Base-by-base conservation (phyloP, 1,284 basidiomycete species). In the Abortiporus biennis region DNA sequence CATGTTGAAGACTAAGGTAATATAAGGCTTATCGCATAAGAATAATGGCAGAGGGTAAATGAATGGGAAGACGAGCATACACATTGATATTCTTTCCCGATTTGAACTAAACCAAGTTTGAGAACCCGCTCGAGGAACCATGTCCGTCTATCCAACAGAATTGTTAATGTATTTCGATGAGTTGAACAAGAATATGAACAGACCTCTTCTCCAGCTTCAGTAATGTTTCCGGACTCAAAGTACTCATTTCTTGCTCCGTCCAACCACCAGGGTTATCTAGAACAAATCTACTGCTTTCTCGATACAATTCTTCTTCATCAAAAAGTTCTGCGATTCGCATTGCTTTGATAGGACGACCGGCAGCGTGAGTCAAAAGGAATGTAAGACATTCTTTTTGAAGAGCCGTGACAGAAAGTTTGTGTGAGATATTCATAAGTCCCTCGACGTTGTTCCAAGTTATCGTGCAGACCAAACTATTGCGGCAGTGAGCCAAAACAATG, bases 91-190 rank as follows among this genome's bases (percentile, higher is more conserved):
- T 96, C 93, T 58, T 93, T 90, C 27, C 85, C 80, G 21, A 94
- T 76, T 52, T 86, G 81, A 1, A 87, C 85, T 20, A 92, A 69
- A 2, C 92, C 91, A 3, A 97, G 78, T 62, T 97, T 96, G 48
- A 97, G 72, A 12, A 97, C 80, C 9, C 93, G 79, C 60, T 97
- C 93, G 24, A 96, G 75, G 64, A 95, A 95, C 92, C 92, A 95
- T 42, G 83, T 92, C 43, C 92, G 77, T 29, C 86, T 89, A 47
- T 29, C n/a, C 11, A 34, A 16, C 37, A 11, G 8, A 33, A 19
- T 36, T 15, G 45, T 25, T 33, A 29, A 19, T 29, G 21, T n/a
- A 34, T 21, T 20, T 34, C 29, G 24, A 30, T 25, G 21, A 23
- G n/a, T 11, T n/a, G n/a, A n/a, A n/a, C n/a, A n/a, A n/a, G n/a